Percentiles rank a stretch among this genome's conserved stretches.
Evolutionary conservation across 352 stramenopile genomes (phyloP).

Genomic region (Vaucheria bursata): DNA sequence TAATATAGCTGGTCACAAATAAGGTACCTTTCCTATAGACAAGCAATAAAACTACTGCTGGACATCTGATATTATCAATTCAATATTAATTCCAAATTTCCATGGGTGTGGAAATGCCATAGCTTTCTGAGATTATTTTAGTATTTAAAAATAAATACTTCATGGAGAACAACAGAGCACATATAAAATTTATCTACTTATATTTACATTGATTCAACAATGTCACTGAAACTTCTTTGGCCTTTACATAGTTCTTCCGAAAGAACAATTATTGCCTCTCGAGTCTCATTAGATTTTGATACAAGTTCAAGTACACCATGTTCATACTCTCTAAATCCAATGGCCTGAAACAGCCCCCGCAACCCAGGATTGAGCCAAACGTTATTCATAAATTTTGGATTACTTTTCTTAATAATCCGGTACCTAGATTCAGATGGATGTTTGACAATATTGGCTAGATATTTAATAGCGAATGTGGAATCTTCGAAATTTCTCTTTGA

Average conservation of each 20-base stretch:
- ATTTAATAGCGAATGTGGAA: constrained; percentile 16
- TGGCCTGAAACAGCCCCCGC: constrained; percentile 16
- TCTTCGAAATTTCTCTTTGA: constrained; percentile 11
- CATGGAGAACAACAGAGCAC: no score
- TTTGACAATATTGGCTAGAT: constrained; percentile 25
- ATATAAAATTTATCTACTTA: no score
- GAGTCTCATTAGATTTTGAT: neutral
- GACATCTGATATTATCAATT: no score
- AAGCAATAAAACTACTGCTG: no score
- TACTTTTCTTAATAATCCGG: constrained; percentile 25
- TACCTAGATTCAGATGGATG: constrained; percentile 27
- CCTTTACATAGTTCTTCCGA: neutral
- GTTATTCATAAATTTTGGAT: constrained; percentile 4
- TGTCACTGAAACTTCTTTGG: neutral
- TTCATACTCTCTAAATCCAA: constrained; percentile 19
- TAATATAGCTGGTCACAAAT: no score
- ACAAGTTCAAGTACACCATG: constrained; percentile 10
- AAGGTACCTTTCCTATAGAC: no score
- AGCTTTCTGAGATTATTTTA: no score
- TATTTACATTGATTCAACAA: neutral
- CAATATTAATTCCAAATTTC: no score
- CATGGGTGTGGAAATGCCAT: no score
- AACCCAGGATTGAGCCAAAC: constrained; percentile 25
- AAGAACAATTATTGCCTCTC: neutral
- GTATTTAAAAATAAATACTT: no score